A percentile compares a stretch with the other conserved stretches of the same genome.
These are phyloP conservation scores for Mycena epipterygia DNA, from an alignment of 768 basidiomycete genomes.

Conservation along the genomic window DNA sequence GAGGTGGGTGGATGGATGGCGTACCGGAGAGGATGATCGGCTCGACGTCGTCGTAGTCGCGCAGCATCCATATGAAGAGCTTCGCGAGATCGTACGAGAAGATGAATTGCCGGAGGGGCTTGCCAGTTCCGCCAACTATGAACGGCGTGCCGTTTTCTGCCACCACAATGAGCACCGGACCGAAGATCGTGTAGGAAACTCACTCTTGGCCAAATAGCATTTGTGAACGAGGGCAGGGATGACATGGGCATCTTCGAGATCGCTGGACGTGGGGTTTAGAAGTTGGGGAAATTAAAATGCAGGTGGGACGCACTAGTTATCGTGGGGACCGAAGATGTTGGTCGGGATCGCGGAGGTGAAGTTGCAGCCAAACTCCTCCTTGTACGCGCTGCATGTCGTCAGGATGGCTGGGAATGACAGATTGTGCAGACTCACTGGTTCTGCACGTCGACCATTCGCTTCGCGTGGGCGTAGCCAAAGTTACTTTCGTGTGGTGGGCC, in stretches of 20 bases:
- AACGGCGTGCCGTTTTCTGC: slow-evolving; percentile 88
- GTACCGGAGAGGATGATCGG: slow-evolving; percentile 92
- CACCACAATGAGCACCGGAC: slow-evolving; percentile 2
- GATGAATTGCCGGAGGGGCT: slow-evolving; percentile 96
- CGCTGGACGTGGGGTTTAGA: slow-evolving; percentile 57
- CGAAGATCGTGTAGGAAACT: slow-evolving; percentile 19
- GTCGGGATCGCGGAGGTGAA: slow-evolving; percentile 98
- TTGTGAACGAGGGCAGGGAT: slow-evolving; percentile 96
- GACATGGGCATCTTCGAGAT: slow-evolving; percentile 92
- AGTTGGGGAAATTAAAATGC: neutral
- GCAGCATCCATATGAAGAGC: slow-evolving; percentile 92
- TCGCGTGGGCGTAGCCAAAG: slow-evolving; percentile 97
- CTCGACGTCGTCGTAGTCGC: slow-evolving; percentile 93
- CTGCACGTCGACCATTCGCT: slow-evolving; percentile 94
- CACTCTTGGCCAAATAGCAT: slow-evolving; percentile 92
- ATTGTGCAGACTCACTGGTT: slow-evolving; percentile 76
- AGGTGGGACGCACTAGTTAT: slow-evolving; percentile 82
- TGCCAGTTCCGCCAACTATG: slow-evolving; percentile 90
- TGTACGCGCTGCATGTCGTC: slow-evolving; percentile 78
- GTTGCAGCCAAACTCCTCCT: slow-evolving; percentile 94
- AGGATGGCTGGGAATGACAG: neutral
- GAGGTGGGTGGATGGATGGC: slow-evolving; percentile 17
- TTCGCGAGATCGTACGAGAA: slow-evolving; percentile 97
- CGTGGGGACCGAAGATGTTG: slow-evolving; percentile 95
- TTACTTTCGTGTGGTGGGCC: slow-evolving; percentile 96